These are phyloP conservation scores for Hygrophoropsis aurantiaca DNA, from an alignment of 768 basidiomycete genomes.

Conservation along the genomic window DNA sequence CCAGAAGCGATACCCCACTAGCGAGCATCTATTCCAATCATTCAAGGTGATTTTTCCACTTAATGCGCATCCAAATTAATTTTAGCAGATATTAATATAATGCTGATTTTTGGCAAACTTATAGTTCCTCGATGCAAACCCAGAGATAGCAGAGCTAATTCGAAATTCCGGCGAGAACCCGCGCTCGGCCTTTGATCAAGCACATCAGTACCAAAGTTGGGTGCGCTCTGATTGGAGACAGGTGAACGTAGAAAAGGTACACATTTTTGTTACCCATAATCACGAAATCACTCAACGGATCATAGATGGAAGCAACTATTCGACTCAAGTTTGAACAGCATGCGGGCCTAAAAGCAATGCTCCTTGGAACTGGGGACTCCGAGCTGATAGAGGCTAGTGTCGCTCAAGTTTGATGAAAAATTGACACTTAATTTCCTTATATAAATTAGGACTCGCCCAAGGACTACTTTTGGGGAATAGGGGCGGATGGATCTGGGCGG, in stretches of 20 bases:
- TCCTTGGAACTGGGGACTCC: slow-evolving; percentile 64
- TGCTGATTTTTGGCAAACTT: not conserved
- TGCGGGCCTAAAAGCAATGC: slow-evolving; percentile 51
- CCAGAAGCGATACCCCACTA: slow-evolving; percentile 68
- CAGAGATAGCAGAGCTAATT: slow-evolving; percentile 68
- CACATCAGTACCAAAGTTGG: slow-evolving; percentile 60
- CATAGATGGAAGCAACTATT: slow-evolving; percentile 64
- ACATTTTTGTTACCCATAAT: not conserved
- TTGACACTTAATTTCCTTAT: not conserved
- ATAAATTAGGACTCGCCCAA: slow-evolving; percentile 61
- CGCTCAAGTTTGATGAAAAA: slow-evolving; percentile 7
- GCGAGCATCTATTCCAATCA: slow-evolving; percentile 77
- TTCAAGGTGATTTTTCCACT: slow-evolving; percentile 60
- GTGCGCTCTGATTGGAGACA: slow-evolving; percentile 67
- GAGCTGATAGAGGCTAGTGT: slow-evolving; percentile 64
- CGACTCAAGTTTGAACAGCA: slow-evolving; percentile 76
- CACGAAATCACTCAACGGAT: not conserved
- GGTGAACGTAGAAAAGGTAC: slow-evolving; percentile 65
- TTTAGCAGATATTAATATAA: no score
- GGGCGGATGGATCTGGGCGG: slow-evolving; percentile 60
- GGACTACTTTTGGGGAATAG: slow-evolving; percentile 79
- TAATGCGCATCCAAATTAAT: not conserved
- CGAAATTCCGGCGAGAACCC: slow-evolving; percentile 62
- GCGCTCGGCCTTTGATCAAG: slow-evolving; percentile 65
- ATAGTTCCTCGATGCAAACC: slow-evolving; percentile 60